Evolutionary conservation across 768 basidiomycete species (phyloP), one percentile per base, ranked within the genome.

Genomic region (Amanita pallidorosea): DNA sequence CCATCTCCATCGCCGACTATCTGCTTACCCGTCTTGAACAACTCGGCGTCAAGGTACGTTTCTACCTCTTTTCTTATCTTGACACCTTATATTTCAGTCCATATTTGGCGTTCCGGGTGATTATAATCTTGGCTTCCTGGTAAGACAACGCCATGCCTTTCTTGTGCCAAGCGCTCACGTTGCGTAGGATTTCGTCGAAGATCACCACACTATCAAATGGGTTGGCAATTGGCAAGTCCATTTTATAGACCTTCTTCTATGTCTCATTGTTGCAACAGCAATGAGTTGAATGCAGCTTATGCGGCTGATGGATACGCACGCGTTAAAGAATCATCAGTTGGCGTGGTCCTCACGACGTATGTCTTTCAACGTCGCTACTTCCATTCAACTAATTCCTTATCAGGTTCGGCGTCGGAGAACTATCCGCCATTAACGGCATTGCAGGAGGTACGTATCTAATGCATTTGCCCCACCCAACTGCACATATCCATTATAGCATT

Each of bases 251-350:
- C 6, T 15, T 37, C 7, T 27, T 11, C 37, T 1, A 9, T 6
- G 18, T 5, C n/a, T 44, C 31, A 12, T 2, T 27, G 5, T 13
- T 13, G 7, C 23, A 18, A n/a, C 53, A 88, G 87, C 56, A 89
- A 90, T 54, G 86, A 92, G 61, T 72, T 93, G 43, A 89, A 93
- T 56, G 86, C 89, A 0, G 75, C 88, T 0, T 96, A 96, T 64
- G 93, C 93, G 13, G 89, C 89, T 0, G 92, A 94, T 60, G 93
- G 93, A 9, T 95, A 95, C 64, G 89, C 93, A 17, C 78, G 94
- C 52, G 81, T 93, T 47, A 94, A 91, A 56, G 79, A 83, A 45
- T 68, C 73, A 43, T 73, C 78, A 57, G 67, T 90, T 44, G 88
- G 87, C 45, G 88, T 81, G 7, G 65, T 92, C 4, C 65, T 77